Percentiles rank a stretch among this genome's conserved stretches.
Conservation (phyloP, 768 basidiomycete species). For the Lactarius sp. region DNA sequence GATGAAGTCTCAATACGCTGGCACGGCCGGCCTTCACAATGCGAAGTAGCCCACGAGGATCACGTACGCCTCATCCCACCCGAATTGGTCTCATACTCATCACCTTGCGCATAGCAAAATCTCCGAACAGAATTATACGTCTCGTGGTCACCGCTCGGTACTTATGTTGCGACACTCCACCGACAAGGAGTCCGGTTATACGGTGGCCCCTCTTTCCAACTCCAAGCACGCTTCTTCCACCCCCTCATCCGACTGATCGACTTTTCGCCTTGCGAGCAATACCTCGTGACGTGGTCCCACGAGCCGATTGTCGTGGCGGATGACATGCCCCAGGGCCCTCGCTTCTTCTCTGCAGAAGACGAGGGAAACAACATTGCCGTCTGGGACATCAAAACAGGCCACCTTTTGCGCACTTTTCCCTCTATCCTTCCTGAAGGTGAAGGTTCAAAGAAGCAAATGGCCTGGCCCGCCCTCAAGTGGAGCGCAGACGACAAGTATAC, state of each 20-base stretch:
- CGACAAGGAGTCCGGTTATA: slow-evolving; percentile 93
- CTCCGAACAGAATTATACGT: slow-evolving; percentile 93
- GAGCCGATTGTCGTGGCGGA: slow-evolving; percentile 86
- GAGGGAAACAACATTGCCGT: slow-evolving; percentile 95
- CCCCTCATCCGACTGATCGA: slow-evolving; percentile 93
- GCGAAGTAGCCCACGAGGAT: slow-evolving; percentile 71
- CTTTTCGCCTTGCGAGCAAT: slow-evolving; percentile 95
- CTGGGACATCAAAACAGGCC: slow-evolving; percentile 96
- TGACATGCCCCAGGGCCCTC: slow-evolving; percentile 72
- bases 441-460: slow-evolving; percentile 72
- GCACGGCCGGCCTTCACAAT: slow-evolving; percentile 88
- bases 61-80: slow-evolving; percentile 45
- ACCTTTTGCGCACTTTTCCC: slow-evolving; percentile 87
- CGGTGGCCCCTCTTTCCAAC: slow-evolving; percentile 90
- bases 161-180: slow-evolving; percentile 91
- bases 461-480: slow-evolving; percentile 97
- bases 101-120: slow-evolving; percentile 44
- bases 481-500: slow-evolving; percentile 94
- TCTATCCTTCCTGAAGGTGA: slow-evolving; percentile 59
- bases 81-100: neutral
- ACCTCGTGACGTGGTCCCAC: slow-evolving; percentile 96
- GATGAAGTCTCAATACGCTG: slow-evolving; percentile 88
- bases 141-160: slow-evolving; percentile 95
- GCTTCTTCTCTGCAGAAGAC: slow-evolving; percentile 88
- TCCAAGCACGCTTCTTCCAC: slow-evolving; percentile 88